Base-by-base conservation (phyloP, 2,329 filamentous ascomycete genomes). In the Fusarium phyllophilum region DNA sequence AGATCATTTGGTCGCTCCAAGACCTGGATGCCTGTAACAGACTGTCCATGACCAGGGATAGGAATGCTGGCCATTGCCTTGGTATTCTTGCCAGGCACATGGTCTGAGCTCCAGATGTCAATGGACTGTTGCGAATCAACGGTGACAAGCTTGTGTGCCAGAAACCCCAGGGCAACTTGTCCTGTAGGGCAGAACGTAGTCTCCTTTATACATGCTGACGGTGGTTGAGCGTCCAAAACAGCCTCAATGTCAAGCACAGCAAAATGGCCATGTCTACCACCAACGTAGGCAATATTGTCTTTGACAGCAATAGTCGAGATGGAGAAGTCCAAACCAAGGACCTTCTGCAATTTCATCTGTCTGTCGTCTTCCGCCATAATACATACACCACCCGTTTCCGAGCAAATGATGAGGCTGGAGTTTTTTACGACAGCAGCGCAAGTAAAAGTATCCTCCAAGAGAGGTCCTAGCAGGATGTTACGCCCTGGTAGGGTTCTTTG, bases 371-470 rank as follows among this genome's bases (percentile, higher is more conserved):
- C 93, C 72, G 98, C 93, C 38, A 98, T 86, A 36, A 97, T 85
- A 81, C 96, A 98, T n/a, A 99, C 86, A 78, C 97, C 93, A 34
- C 96, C 96, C 66, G 90, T 89, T 78, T 98, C 95, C 8, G 96
- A 94, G 83, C 94, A 96, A 46, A 98, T 86, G 45, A 98, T 89
- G 24, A 95, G 92, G 77, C 91, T 93, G 46, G 88, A 89, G 41
- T 93, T 90, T 42, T 93, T 74, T 52, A 79, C 91, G 39, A 97
- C 89, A 22, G 91, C 89, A 10, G 94, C 91, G 72, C 93, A 94
- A 24, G 91, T 94, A 78, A 99, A 98, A 0, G 91, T 96, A 13
- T 91, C 91, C 69, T 98, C 96, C 10, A 95, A 89, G 68, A 99
- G 85, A 18, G 90, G 87, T 1, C 95, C 95, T 2, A 99, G 87